Conservation (phyloP, 768 basidiomycete genomes). For the Tylopilus cervinicoccineus region DNA sequence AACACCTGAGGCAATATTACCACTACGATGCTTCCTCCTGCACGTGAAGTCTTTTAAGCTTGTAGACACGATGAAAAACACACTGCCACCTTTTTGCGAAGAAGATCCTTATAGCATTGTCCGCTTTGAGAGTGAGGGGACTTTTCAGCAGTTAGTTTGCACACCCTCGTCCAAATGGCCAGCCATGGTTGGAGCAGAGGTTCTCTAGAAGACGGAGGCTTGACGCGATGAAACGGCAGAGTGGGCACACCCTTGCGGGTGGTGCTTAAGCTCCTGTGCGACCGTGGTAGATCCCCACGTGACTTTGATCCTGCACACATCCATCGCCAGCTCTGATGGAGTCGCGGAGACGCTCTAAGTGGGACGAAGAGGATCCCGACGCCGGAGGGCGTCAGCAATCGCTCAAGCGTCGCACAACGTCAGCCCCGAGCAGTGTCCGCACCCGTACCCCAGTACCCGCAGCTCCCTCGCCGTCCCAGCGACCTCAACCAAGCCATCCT, state of each 20-base stretch:
- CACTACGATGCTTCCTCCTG: conserved; percentile 12
- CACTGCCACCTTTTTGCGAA: conserved; percentile 11
- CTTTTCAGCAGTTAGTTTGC: conserved; percentile 15
- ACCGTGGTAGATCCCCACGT: too few relatives aligned
- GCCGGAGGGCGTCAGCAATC: conserved; percentile 37
- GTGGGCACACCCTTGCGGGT: conserved; percentile 13
- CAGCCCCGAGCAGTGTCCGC: conserved; percentile 19
- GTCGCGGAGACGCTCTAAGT: conserved; percentile 73
- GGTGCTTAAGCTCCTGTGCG: conserved; percentile 25
- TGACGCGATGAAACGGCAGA: not conserved
- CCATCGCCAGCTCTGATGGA: not conserved
- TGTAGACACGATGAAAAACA: not conserved
- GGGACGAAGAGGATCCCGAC: conserved; percentile 52
- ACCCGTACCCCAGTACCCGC: conserved; percentile 10
- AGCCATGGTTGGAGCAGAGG: too few relatives aligned
- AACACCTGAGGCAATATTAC: conserved; percentile 12
- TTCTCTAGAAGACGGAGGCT: conserved; percentile 7
- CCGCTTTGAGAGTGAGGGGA: too few relatives aligned
- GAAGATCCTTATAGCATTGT: conserved; percentile 12
- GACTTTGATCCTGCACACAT: not conserved
- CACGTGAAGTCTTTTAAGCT: not conserved
- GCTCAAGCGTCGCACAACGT: conserved; percentile 55
- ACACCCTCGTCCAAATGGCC: too few relatives aligned
- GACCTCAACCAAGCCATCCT: conserved; percentile 11
- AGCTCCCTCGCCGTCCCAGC: conserved; percentile 18